phyloP scores from a whole-genome alignment of 1,284 basidiomycete genomes.

The Coniferiporia sulphurascens region DNA sequence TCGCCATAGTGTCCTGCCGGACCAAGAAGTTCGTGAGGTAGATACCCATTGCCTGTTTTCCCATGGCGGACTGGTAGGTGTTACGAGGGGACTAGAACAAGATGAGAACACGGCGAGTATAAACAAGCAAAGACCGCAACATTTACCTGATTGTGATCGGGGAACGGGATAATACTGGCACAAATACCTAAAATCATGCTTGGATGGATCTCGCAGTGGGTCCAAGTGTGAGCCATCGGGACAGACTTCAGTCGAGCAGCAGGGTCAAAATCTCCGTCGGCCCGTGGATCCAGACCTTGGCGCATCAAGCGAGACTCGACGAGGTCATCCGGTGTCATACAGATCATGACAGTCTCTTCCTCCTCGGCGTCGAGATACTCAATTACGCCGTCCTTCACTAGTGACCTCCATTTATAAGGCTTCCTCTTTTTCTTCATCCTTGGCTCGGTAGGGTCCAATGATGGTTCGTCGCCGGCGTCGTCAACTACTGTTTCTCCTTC shows the following conservation, averaged over 20 bases:
- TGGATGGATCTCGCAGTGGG: slow-evolving; percentile 99
- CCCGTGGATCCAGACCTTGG: slow-evolving; percentile 53
- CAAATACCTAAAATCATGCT: slow-evolving; percentile 99
- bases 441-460: not conserved
- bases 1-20: slow-evolving; percentile 99
- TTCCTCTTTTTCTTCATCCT: slow-evolving; percentile 14
- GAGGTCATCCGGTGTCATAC: slow-evolving; percentile 95
- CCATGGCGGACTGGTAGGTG: slow-evolving; percentile 99
- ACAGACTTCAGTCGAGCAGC: slow-evolving; percentile 82
- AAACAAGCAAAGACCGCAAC: not conserved
- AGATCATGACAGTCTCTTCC: slow-evolving; percentile 99
- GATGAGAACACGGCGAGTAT: slow-evolving; percentile 17
- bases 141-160: slow-evolving; percentile 95
- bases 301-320: slow-evolving; percentile 76
- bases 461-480: not conserved
- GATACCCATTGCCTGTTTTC: slow-evolving; percentile 99
- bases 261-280: slow-evolving; percentile 75
- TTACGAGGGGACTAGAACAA: slow-evolving; percentile 87
- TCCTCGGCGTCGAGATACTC: slow-evolving; percentile 98
- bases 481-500: not conserved
- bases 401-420: slow-evolving; percentile 77
- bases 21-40: slow-evolving; percentile 97
- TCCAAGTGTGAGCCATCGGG: slow-evolving; percentile 87
- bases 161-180: slow-evolving; percentile 98
- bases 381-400: slow-evolving; percentile 86